phyloP scores from a whole-genome alignment of 192 early-diverging fungal genomes.

The Lunasporangiospora selenospora region DNA sequence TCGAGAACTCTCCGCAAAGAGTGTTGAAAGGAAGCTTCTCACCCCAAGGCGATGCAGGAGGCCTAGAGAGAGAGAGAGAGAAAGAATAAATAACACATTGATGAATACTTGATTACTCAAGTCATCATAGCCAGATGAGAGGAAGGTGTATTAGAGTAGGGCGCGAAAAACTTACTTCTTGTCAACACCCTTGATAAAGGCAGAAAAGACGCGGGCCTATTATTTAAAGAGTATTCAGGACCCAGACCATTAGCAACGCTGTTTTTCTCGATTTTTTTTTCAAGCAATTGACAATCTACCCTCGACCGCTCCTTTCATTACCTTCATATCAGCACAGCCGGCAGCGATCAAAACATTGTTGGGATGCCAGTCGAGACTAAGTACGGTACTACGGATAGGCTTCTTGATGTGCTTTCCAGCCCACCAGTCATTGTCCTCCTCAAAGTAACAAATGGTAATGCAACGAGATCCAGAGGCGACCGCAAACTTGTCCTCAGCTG shows the following conservation, averaged over 20 bases:
- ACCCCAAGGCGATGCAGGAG: slow-evolving; percentile 88
- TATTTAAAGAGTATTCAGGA: background rate
- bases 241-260: too few species aligned
- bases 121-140: background rate
- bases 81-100: background rate
- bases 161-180: slow-evolving; percentile 62
- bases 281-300: too few species aligned
- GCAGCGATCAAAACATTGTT: slow-evolving; percentile 95
- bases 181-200: slow-evolving; percentile 95
- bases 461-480: slow-evolving; percentile 92
- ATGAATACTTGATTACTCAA: background rate
- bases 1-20: slow-evolving; percentile 86
- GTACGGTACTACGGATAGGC: slow-evolving; percentile 88
- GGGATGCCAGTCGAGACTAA: slow-evolving; percentile 95
- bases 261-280: too few species aligned
- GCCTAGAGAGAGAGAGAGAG: slow-evolving; percentile 43
- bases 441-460: slow-evolving; percentile 96
- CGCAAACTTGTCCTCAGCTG: slow-evolving; percentile 97
- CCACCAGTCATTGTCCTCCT: slow-evolving; percentile 98
- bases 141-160: background rate
- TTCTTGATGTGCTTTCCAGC: slow-evolving; percentile 94
- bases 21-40: slow-evolving; percentile 94
- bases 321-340: slow-evolving; percentile 85
- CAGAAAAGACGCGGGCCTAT: slow-evolving; percentile 92
- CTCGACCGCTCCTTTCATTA: too few species aligned